These are phyloP conservation scores for Nelumbo lutea DNA, from an alignment of 164 flowering plant genomes.

Conservation along the genomic window DNA sequence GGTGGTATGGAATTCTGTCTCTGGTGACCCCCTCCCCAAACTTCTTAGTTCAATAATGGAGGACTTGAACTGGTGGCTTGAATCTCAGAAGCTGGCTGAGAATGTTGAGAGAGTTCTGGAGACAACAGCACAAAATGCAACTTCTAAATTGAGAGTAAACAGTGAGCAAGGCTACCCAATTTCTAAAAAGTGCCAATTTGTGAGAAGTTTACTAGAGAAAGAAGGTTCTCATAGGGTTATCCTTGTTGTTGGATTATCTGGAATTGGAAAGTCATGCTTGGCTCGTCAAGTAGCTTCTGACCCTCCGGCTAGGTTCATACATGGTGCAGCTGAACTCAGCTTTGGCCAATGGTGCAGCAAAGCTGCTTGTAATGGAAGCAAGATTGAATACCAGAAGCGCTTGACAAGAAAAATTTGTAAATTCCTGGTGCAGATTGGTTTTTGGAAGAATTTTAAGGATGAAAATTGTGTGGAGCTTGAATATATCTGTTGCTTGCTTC, in stretches of 20 bases:
- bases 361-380: slow-evolving; percentile 40
- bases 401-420: slow-evolving; percentile 34
- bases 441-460: slow-evolving; percentile 28
- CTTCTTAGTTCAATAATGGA: slow-evolving; percentile 26
- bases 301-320: slow-evolving; percentile 34
- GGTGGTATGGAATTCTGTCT: slow-evolving; percentile 38
- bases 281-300: slow-evolving; percentile 54
- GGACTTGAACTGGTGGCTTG: slow-evolving; percentile 52
- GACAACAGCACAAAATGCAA: slow-evolving; percentile 24
- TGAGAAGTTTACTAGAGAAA: slow-evolving; percentile 31
- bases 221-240: slow-evolving; percentile 29
- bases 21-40: slow-evolving; percentile 40
- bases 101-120: slow-evolving; percentile 39
- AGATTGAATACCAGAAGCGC: slow-evolving; percentile 35
- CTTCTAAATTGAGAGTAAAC: slow-evolving; percentile 25
- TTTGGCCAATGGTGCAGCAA: slow-evolving; percentile 53
- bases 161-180: slow-evolving; percentile 37
- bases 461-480: slow-evolving; percentile 38
- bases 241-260: slow-evolving; percentile 46
- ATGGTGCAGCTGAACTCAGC: slow-evolving; percentile 45
- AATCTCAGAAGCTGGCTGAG: slow-evolving; percentile 31
- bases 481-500: slow-evolving; percentile 36
- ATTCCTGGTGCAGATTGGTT: slow-evolving; percentile 41
- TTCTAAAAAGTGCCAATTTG: slow-evolving; percentile 32
- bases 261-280: slow-evolving; percentile 50